Evolutionary conservation across 345 rosid species (phyloP).

Genomic region (Carallia brachiata): DNA sequence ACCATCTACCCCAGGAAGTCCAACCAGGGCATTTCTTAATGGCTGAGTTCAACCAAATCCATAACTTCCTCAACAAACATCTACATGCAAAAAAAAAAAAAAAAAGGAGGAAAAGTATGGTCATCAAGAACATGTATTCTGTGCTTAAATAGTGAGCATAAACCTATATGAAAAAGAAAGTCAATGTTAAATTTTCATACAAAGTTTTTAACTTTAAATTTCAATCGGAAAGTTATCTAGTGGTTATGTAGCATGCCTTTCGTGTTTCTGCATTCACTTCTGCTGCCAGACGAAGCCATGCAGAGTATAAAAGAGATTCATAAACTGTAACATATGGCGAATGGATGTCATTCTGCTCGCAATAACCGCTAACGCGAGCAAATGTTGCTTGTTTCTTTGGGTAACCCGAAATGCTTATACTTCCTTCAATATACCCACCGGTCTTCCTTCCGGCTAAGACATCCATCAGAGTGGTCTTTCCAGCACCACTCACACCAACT

Average conservation of each 20-base stretch:
- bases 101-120: neutral
- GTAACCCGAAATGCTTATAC: constrained; percentile 66
- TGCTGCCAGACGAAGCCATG: constrained; percentile 70
- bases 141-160: neutral
- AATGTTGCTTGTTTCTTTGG: constrained; percentile 73
- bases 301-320: constrained; percentile 72
- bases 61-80: constrained; percentile 3
- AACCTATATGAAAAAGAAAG: neutral
- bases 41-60: neutral
- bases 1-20: neutral
- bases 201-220: neutral
- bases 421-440: constrained; percentile 66
- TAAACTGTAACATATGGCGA: constrained; percentile 70
- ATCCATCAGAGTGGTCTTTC: constrained; percentile 85
- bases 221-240: neutral
- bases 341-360: constrained; percentile 84
- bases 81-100: neutral
- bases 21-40: neutral
- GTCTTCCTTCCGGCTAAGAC: constrained; percentile 75
- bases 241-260: constrained; percentile 29
- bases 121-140: neutral
- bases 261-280: constrained; percentile 38
- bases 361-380: constrained; percentile 73
- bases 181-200: neutral
- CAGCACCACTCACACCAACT: constrained; percentile 86